phyloP scores from a whole-genome alignment of 1,139 yeast species.

The Kodamaea sp. region DNA sequence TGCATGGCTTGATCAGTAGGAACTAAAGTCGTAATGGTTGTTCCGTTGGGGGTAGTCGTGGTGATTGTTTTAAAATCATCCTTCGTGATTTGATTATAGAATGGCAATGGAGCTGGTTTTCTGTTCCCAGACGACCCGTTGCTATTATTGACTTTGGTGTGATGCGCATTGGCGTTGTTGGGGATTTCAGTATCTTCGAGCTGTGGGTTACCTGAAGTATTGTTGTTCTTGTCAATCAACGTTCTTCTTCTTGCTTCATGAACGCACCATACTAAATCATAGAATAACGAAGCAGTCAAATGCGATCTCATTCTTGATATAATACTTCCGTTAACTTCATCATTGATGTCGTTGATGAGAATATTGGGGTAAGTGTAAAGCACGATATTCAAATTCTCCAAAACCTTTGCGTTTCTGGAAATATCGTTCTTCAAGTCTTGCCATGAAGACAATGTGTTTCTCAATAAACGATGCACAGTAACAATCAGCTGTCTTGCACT shows the following conservation, averaged over 20 bases:
- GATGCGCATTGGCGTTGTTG: slow-evolving; percentile 1
- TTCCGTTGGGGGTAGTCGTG: slow-evolving; percentile 89
- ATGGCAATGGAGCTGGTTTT: slow-evolving; percentile 76
- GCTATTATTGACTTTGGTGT: slow-evolving; percentile 3
- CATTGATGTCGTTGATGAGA: slow-evolving; percentile 41
- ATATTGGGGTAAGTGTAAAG: slow-evolving; percentile 86
- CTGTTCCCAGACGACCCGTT: not conserved
- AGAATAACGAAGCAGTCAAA: slow-evolving; percentile 85
- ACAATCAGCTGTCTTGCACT: slow-evolving; percentile 92
- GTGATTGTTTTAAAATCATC: slow-evolving; percentile 87
- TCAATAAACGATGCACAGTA: slow-evolving; percentile 81
- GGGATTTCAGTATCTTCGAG: slow-evolving; percentile 6
- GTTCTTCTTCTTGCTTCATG: slow-evolving; percentile 89
- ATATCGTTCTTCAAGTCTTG: slow-evolving; percentile 87
- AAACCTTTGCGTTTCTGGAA: slow-evolving; percentile 87
- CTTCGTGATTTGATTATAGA: slow-evolving; percentile 87
- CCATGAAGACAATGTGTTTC: slow-evolving; percentile 92
- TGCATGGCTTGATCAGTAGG: slow-evolving; percentile 79
- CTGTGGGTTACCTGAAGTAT: slow-evolving; percentile 1
- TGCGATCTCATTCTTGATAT: slow-evolving; percentile 90
- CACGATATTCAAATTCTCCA: slow-evolving; percentile 86
- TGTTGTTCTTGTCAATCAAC: slow-evolving; percentile 42
- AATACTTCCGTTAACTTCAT: slow-evolving; percentile 53
- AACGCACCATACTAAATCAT: slow-evolving; percentile 91
- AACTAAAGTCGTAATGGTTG: slow-evolving; percentile 83